phyloP scores from a whole-genome alignment of 208 protist genomes.

The Zelonia costaricensis region DNA sequence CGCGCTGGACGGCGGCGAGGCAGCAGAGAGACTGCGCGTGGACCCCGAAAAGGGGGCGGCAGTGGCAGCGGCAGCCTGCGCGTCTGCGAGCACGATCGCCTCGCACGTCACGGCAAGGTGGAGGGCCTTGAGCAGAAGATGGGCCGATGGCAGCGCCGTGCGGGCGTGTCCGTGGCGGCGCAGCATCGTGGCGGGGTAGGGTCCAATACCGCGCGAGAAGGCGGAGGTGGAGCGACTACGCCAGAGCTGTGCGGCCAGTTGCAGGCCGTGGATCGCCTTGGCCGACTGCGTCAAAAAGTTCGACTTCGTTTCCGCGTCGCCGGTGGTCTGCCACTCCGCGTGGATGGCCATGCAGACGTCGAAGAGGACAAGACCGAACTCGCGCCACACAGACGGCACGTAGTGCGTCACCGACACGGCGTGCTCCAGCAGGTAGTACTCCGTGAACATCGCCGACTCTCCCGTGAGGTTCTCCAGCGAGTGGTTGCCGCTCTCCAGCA shows the following conservation, averaged over 20 bases:
- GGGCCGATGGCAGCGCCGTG: constrained; percentile 57
- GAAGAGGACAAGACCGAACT: constrained; percentile 87
- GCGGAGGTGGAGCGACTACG: constrained; percentile 42
- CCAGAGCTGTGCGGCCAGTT: constrained; percentile 80
- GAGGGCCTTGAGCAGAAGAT: constrained; percentile 78
- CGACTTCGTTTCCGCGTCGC: constrained; percentile 65
- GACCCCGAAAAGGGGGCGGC: neutral
- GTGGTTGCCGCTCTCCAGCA: neutral
- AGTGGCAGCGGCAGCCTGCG: constrained; percentile 3
- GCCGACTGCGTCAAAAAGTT: constrained; percentile 81
- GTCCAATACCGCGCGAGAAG: constrained; percentile 60
- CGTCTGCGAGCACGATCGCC: constrained; percentile 27
- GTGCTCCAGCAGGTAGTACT: constrained; percentile 87
- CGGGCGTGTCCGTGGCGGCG: constrained; percentile 71
- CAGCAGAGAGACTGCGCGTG: neutral
- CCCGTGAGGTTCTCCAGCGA: constrained; percentile 36
- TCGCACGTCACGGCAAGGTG: constrained; percentile 66
- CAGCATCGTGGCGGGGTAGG: constrained; percentile 54
- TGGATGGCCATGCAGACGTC: constrained; percentile 87
- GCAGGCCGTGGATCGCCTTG: constrained; percentile 79
- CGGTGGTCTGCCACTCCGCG: constrained; percentile 68
- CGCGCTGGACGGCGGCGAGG: neutral
- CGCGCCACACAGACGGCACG: constrained; percentile 75
- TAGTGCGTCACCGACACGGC: constrained; percentile 50
- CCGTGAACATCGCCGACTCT: constrained; percentile 55